Conservation (phyloP, 768 basidiomycete genomes). For the Russula ochroleuca region DNA sequence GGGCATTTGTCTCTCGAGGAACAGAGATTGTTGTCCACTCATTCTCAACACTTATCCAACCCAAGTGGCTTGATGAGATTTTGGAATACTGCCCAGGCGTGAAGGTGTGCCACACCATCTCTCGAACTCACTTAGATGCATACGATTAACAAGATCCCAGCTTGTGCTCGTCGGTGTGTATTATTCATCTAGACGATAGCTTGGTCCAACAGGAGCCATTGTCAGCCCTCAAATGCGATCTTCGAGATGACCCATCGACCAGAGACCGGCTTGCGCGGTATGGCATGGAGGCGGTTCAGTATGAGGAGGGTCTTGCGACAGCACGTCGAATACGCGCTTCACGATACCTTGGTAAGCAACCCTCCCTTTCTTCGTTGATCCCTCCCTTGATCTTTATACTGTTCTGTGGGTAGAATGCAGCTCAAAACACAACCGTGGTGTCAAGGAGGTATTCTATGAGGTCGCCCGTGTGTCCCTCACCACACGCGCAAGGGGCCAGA, state of each 20-base stretch:
- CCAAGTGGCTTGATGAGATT: slow-evolving; percentile 90
- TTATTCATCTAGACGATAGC: slow-evolving; percentile 13
- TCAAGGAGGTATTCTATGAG: slow-evolving; percentile 89
- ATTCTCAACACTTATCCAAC: slow-evolving; percentile 4
- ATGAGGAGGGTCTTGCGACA: slow-evolving; percentile 87
- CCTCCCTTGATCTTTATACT: slow-evolving; percentile 1
- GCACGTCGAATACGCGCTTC: slow-evolving; percentile 89
- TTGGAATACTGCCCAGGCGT: slow-evolving; percentile 92
- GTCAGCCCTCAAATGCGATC: slow-evolving; percentile 90
- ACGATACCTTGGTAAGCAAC: slow-evolving; percentile 76
- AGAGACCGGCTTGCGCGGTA: slow-evolving; percentile 69
- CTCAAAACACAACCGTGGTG: slow-evolving; percentile 94
- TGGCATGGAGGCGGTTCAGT: slow-evolving; percentile 71
- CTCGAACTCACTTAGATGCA: slow-evolving; percentile 7
- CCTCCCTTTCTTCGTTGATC: not conserved
- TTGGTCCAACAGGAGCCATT: slow-evolving; percentile 10
- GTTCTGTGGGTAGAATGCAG: slow-evolving; percentile 69
- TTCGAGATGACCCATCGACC: slow-evolving; percentile 75
- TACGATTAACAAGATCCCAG: slow-evolving; percentile 37
- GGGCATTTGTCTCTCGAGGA: slow-evolving; percentile 1
- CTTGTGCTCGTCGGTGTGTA: slow-evolving; percentile 83
- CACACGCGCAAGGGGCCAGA: slow-evolving; percentile 63
- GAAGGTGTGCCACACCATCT: slow-evolving; percentile 51
- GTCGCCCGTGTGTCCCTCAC: slow-evolving; percentile 80
- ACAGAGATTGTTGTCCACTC: slow-evolving; percentile 10